Percentiles rank a stretch among this genome's conserved stretches.
These are phyloP conservation scores for Fomes fomentarius DNA, from an alignment of 1,284 basidiomycete genomes.

Conservation along the genomic window DNA sequence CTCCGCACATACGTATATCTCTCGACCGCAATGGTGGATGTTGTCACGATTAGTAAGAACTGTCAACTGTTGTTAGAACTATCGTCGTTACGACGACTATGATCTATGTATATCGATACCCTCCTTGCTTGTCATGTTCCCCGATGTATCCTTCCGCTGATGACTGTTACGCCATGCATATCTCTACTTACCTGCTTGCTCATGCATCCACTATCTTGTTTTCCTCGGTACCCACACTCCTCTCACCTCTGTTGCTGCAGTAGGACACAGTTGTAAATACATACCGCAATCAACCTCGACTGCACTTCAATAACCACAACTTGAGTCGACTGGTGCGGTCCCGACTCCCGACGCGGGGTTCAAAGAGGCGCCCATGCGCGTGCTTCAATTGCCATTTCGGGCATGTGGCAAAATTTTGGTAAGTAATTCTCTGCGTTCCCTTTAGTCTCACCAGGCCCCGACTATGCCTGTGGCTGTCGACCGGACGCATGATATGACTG, in stretches of 20 bases:
- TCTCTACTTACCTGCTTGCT: background rate
- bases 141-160: conserved; percentile 13
- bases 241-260: conserved; percentile 3
- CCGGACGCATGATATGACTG: conserved; percentile 34
- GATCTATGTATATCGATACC: conserved; percentile 24
- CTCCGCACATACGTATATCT: conserved; percentile 4
- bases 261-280: conserved; percentile 15
- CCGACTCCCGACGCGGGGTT: background rate
- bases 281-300: conserved; percentile 16
- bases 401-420: conserved; percentile 37
- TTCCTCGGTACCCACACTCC: background rate
- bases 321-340: background rate
- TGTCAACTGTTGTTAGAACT: conserved; percentile 10
- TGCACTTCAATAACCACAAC: background rate
- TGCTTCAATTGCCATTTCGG: conserved; percentile 24
- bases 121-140: conserved; percentile 7
- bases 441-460: conserved; percentile 16
- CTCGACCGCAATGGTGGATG: conserved; percentile 9
- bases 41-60: conserved; percentile 14
- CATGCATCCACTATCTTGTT: background rate
- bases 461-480: conserved; percentile 36
- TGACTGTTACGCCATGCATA: conserved; percentile 8
- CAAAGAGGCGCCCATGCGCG: conserved; percentile 7
- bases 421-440: conserved; percentile 18
- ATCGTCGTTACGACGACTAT: conserved; percentile 10